Evolutionary conservation across 2,329 filamentous ascomycete genomes (phyloP).

Genomic region (Cephalotrichum gorgonifer): DNA sequence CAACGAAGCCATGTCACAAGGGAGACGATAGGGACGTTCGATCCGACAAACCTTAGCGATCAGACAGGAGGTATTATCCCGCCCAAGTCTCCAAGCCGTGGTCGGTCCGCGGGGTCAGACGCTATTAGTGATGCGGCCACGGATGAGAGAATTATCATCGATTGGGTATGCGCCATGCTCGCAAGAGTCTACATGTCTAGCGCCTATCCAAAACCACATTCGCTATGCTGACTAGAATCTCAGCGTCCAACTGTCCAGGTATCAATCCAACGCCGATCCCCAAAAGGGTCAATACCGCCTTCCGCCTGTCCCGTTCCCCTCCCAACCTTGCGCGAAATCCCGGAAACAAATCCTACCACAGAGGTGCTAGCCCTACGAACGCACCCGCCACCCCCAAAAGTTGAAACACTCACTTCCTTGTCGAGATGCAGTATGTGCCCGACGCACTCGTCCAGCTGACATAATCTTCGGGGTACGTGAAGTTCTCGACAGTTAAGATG

Average conservation of each 20-base stretch:
- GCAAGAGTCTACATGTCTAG: neutral
- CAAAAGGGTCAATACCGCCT: neutral
- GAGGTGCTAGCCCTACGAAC: neutral
- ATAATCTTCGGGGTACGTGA: slow-evolving; percentile 53
- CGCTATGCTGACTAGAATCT: neutral
- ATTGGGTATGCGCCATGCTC: neutral
- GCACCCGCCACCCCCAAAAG: neutral
- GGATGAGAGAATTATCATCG: too few species aligned
- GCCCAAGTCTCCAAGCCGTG: too few species aligned
- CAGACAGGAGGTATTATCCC: neutral
- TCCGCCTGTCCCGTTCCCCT: neutral
- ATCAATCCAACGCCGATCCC: neutral
- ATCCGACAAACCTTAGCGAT: neutral
- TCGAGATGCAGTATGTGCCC: slow-evolving; percentile 83
- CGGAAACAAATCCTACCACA: neutral
- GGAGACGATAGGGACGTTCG: slow-evolving; percentile 12
- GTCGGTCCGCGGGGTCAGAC: too few species aligned
- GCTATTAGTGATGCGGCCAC: too few species aligned
- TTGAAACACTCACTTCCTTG: slow-evolving; percentile 44
- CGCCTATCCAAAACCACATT: neutral
- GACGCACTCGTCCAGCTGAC: slow-evolving; percentile 88
- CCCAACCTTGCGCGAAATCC: neutral
- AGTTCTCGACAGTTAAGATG: slow-evolving; percentile 64
- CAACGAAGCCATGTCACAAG: slow-evolving; percentile 35
- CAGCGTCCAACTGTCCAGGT: neutral